These are phyloP conservation scores for Madurella fahalii DNA, from an alignment of 2,329 filamentous ascomycete genomes.

Conservation along the genomic window DNA sequence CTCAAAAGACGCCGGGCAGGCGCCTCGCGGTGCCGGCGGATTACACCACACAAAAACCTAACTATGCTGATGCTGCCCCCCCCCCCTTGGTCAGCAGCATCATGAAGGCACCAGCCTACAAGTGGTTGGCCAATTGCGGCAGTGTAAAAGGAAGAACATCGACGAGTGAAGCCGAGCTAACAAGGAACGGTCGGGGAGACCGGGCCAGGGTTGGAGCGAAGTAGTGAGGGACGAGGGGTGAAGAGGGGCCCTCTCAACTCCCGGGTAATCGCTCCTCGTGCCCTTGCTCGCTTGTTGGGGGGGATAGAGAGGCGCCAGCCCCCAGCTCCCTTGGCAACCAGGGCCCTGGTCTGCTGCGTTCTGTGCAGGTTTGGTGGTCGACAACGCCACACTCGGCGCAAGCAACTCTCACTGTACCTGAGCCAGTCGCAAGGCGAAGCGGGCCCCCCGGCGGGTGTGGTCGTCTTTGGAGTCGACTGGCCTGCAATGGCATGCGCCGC, in stretches of 20 bases:
- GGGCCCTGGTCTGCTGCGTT: conserved; percentile 15
- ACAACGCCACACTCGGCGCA: conserved; percentile 24
- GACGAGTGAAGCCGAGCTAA: conserved; percentile 5
- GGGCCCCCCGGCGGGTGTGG: conserved; percentile 8
- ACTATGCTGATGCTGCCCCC: too few relatives aligned
- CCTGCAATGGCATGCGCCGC: conserved; percentile 19
- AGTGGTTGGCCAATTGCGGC: conserved; percentile 14
- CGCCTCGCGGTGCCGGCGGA: too few relatives aligned
- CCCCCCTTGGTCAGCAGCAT: neutral
- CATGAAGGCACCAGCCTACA: neutral
- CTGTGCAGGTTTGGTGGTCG: conserved; percentile 19
- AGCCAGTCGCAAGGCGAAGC: conserved; percentile 14
- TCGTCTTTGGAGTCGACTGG: conserved; percentile 15
- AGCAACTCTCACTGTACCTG: conserved; percentile 12
- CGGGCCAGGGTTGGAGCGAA: neutral
- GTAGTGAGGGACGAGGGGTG: neutral
- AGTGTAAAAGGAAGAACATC: conserved; percentile 6
- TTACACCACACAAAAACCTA: too few relatives aligned
- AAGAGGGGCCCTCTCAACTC: neutral
- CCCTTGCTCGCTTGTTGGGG: conserved; percentile 11
- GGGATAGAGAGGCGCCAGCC: conserved; percentile 1
- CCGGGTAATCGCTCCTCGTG: neutral
- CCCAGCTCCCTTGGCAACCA: conserved; percentile 18
- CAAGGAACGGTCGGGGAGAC: neutral
- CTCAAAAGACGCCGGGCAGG: too few relatives aligned